Percentiles rank a stretch among this genome's conserved stretches.
These are phyloP conservation scores for Chalciporus piperatus DNA, from an alignment of 768 basidiomycete species.

Conservation along the genomic window DNA sequence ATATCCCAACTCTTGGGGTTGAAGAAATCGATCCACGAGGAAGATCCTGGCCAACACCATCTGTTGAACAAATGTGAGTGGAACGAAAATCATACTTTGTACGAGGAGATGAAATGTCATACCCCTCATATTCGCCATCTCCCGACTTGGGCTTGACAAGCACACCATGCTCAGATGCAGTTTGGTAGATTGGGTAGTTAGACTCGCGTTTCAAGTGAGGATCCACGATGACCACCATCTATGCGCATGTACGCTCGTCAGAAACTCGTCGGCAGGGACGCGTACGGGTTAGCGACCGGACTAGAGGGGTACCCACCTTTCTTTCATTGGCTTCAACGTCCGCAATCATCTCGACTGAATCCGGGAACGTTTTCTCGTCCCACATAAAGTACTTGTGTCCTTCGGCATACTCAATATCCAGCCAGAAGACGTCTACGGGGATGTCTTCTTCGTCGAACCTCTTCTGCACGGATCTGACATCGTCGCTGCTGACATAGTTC, in stretches of 20 bases:
- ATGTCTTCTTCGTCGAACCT: constrained; percentile 93
- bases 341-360: constrained; percentile 90
- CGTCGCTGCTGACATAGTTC: constrained; percentile 93
- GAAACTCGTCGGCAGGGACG: background rate
- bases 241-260: background rate
- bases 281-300: no score
- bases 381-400: constrained; percentile 98
- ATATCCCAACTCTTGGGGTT: constrained; percentile 86
- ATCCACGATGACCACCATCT: constrained; percentile 99
- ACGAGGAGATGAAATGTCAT: background rate
- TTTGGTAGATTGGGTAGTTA: constrained; percentile 78
- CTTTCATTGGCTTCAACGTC: constrained; percentile 82
- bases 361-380: constrained; percentile 89
- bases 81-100: background rate
- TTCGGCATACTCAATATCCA: constrained; percentile 93
- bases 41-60: constrained; percentile 98
- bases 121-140: constrained; percentile 84
- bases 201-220: constrained; percentile 88
- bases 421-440: constrained; percentile 95
- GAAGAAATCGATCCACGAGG: constrained; percentile 98
- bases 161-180: constrained; percentile 77
- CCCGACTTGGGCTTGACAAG: constrained; percentile 82
- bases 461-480: constrained; percentile 79
- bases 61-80: background rate
- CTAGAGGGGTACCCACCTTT: constrained; percentile 53